phyloP scores from a whole-genome alignment of 257 asterid genomes.

The Jaltomata sinuosa region DNA sequence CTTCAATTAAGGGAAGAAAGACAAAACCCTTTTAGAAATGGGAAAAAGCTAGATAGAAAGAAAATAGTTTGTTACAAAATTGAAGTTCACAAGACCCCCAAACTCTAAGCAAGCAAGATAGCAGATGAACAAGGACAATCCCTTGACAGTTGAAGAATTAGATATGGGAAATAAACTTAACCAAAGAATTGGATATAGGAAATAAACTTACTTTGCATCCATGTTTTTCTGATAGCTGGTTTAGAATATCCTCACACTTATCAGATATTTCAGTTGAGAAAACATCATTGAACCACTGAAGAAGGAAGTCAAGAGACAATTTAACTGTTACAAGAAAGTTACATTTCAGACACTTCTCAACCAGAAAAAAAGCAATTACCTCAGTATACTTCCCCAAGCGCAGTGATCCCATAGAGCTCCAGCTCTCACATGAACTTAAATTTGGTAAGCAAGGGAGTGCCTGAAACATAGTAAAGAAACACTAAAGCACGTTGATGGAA shows the following conservation, averaged over 20 bases:
- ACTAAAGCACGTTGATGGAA: neutral
- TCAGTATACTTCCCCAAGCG: slow-evolving; percentile 83
- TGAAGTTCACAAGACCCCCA: neutral
- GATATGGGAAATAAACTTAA: neutral
- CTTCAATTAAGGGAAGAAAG: slow-evolving; percentile 23
- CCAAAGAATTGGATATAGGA: neutral
- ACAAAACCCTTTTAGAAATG: neutral
- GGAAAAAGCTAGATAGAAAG: neutral
- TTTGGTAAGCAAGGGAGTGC: slow-evolving; percentile 67
- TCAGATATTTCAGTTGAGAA: slow-evolving; percentile 73
- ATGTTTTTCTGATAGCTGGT: slow-evolving; percentile 56
- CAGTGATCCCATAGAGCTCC: slow-evolving; percentile 39
- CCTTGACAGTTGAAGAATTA: neutral
- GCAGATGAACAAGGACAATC: neutral
- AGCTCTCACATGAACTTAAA: slow-evolving; percentile 40
- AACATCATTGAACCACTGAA: slow-evolving; percentile 83
- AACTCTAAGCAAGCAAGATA: neutral
- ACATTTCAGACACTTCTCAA: neutral
- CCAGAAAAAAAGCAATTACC: slow-evolving; percentile 34
- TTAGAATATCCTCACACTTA: slow-evolving; percentile 78
- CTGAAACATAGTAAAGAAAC: slow-evolving; percentile 29
- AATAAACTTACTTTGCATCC: slow-evolving; percentile 64
- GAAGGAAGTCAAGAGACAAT: neutral
- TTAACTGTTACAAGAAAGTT: neutral
- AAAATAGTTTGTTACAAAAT: neutral